Conservation (phyloP, 1,284 basidiomycete genomes). For the Sanghuangporus weigelae region DNA sequence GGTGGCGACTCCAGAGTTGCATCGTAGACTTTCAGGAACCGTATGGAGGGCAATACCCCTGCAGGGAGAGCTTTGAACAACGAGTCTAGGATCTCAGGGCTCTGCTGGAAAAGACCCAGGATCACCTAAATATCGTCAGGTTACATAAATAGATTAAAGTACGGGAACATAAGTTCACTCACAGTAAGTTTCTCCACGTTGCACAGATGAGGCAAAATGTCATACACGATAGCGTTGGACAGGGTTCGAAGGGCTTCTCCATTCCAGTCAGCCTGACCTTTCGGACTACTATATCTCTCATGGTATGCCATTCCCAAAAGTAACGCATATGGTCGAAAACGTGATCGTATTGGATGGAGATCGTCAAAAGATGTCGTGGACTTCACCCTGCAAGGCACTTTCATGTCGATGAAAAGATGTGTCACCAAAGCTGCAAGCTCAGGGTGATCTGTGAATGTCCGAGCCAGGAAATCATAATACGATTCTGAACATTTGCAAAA, state of each 20-base stretch:
- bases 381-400: conserved; percentile 11
- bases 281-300: background rate
- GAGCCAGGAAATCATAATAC: conserved; percentile 11
- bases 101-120: conserved; percentile 13
- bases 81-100: conserved; percentile 1
- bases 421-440: conserved; percentile 9
- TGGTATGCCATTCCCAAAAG: background rate
- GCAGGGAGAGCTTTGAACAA: conserved; percentile 1
- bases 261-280: conserved; percentile 7
- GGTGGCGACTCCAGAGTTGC: background rate
- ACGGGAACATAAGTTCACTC: background rate
- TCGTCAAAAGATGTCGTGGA: background rate
- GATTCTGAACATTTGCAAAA: conserved; percentile 16
- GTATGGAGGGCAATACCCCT: background rate
- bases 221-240: background rate
- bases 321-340: background rate
- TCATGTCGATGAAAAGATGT: conserved; percentile 13
- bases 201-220: background rate
- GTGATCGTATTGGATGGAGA: background rate
- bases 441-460: conserved; percentile 3
- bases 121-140: conserved; percentile 2
- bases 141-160: background rate
- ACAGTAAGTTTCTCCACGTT: conserved; percentile 5
- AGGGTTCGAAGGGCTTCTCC: conserved; percentile 4
- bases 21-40: conserved; percentile 10